Evolutionary conservation across 1,284 basidiomycete genomes (phyloP).

Genomic region (Pseudozyma tsukubaensis): DNA sequence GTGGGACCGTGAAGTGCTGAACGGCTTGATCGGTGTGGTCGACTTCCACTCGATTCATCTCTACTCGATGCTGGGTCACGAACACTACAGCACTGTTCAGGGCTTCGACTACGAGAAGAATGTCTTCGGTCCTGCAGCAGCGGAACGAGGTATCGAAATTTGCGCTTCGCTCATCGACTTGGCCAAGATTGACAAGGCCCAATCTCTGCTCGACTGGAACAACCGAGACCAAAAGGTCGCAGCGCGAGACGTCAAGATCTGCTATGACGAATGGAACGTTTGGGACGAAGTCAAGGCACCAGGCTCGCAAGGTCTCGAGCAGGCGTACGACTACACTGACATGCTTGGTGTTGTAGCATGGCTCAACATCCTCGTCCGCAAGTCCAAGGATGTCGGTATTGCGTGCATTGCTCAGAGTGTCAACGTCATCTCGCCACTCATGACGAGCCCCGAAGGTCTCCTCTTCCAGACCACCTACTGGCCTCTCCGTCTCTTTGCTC

Average conservation of each 20-base stretch:
- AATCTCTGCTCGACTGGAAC: conserved; percentile 40
- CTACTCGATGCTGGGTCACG: conserved; percentile 57
- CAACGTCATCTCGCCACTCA: conserved; percentile 74
- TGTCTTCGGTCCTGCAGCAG: conserved; percentile 71
- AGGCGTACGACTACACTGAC: conserved; percentile 75
- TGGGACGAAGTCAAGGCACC: conserved; percentile 72
- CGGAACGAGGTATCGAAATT: conserved; percentile 70
- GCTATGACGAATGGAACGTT: conserved; percentile 76
- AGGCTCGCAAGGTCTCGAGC: conserved; percentile 73
- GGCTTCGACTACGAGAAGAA: conserved; percentile 72
- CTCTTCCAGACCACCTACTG: conserved; percentile 74
- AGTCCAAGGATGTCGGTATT: conserved; percentile 75
- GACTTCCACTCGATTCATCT: conserved; percentile 70
- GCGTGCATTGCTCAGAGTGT: conserved; percentile 77
- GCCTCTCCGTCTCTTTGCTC: conserved; percentile 73
- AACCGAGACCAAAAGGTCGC: conserved; percentile 39
- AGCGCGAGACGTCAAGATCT: conserved; percentile 66
- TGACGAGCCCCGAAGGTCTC: conserved; percentile 70
- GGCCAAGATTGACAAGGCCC: conserved; percentile 55
- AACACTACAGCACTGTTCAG: conserved; percentile 55
- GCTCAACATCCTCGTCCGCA: conserved; percentile 76
- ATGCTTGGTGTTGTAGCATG: conserved; percentile 75
- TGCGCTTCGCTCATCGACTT: conserved; percentile 70
- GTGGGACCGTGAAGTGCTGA: conserved; percentile 70
- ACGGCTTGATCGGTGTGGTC: conserved; percentile 68